Percentiles rank a stretch among this genome's conserved stretches.
Evolutionary conservation across 495 filamentous ascomycete genomes (phyloP).

Genomic region (Podospora pseudopauciseta): DNA sequence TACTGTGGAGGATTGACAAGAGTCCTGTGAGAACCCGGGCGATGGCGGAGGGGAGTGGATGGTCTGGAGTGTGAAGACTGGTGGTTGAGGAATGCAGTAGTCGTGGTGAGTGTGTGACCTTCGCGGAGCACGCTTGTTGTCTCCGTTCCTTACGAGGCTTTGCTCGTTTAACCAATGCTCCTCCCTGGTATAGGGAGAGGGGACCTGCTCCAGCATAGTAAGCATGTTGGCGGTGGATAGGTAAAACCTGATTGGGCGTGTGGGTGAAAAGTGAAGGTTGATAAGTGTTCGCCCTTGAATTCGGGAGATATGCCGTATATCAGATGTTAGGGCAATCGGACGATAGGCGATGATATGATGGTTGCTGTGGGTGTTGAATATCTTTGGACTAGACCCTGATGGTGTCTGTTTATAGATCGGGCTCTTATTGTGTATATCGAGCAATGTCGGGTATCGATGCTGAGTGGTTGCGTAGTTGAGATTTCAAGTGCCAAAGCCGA

Average conservation of each 20-base stretch:
- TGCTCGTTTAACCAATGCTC: constrained; percentile 30
- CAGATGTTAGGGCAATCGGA: background rate
- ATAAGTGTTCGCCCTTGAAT: background rate
- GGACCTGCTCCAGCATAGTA: background rate
- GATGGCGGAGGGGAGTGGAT: constrained; percentile 18
- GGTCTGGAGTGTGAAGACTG: constrained; percentile 20
- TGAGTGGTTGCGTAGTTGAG: background rate
- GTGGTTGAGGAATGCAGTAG: constrained; percentile 26
- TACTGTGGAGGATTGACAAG: background rate
- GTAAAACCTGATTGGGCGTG: background rate
- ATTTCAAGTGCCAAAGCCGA: constrained; percentile 31
- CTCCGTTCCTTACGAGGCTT: constrained; percentile 9
- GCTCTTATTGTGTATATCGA: background rate
- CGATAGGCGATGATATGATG: constrained; percentile 9
- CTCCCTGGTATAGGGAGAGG: constrained; percentile 26
- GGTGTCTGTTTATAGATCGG: background rate
- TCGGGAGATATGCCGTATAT: background rate
- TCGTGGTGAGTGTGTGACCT: constrained; percentile 35
- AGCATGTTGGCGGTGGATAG: background rate
- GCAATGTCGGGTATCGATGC: constrained; percentile 8
- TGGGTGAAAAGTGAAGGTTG: background rate
- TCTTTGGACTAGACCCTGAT: background rate
- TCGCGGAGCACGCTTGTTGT: constrained; percentile 26
- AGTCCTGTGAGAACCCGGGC: background rate
- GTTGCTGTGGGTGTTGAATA: constrained; percentile 3